Conservation (phyloP, 2,329 filamentous ascomycete genomes). For the Fusarium falciforme region DNA sequence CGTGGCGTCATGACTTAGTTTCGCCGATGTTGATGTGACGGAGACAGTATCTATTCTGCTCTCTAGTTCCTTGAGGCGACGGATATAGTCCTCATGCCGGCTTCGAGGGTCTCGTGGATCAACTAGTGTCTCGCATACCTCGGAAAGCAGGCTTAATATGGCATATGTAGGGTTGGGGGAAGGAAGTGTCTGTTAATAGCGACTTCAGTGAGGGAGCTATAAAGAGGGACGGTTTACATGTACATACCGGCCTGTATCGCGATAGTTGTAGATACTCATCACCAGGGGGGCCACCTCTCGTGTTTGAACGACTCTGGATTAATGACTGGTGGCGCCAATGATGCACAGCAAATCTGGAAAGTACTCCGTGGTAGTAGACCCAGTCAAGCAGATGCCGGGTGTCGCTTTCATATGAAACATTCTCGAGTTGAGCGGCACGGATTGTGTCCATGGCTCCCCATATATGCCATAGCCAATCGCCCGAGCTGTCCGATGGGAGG, state of each 20-base stretch:
- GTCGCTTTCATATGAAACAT: background rate
- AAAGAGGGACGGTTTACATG: background rate
- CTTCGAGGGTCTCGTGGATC: constrained; percentile 27
- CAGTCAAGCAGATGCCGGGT: constrained; percentile 26
- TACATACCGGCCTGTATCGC: constrained; percentile 14
- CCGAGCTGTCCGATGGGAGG: constrained; percentile 24
- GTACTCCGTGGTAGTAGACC: constrained; percentile 34
- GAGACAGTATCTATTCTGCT: background rate
- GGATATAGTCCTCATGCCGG: constrained; percentile 7
- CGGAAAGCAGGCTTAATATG: constrained; percentile 30
- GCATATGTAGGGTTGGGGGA: constrained; percentile 19
- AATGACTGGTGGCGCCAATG: constrained; percentile 24
- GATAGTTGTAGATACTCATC: background rate
- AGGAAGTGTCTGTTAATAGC: background rate
- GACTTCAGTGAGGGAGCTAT: background rate
- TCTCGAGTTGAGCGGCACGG: constrained; percentile 9
- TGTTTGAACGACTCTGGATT: too few species aligned
- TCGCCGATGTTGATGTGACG: background rate
- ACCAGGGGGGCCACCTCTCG: background rate
- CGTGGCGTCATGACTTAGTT: background rate
- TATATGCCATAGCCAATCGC: constrained; percentile 36
- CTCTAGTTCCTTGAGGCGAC: constrained; percentile 20
- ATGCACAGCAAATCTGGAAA: constrained; percentile 34
- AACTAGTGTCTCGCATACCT: constrained; percentile 16
- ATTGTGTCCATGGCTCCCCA: constrained; percentile 33